Conservation (phyloP, 345 rosid genomes). For the Corymbia maculata region DNA sequence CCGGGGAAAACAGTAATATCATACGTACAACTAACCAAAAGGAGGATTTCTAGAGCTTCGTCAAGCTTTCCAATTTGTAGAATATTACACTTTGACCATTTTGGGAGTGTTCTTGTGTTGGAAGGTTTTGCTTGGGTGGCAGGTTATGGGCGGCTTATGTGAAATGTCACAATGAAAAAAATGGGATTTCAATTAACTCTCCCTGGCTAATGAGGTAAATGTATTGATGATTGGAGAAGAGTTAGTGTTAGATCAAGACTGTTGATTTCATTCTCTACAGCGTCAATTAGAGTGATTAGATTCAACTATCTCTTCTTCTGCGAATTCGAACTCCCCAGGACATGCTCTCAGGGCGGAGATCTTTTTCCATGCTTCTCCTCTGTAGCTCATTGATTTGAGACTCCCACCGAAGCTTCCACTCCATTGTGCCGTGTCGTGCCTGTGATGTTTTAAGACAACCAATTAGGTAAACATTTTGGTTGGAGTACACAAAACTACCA, state of each 20-base stretch:
- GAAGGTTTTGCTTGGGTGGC: not conserved
- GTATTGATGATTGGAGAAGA: not conserved
- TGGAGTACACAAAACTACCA: not conserved
- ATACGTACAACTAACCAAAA: not conserved
- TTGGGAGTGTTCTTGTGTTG: not conserved
- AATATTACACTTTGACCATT: not conserved
- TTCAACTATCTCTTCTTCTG: not conserved
- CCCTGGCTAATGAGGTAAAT: not conserved
- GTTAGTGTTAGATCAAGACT: not conserved
- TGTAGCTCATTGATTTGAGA: conserved; percentile 11
- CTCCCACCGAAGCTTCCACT: conserved; percentile 8
- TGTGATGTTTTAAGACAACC: not conserved
- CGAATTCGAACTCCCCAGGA: conserved; percentile 16
- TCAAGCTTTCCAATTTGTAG: not conserved
- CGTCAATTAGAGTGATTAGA: not conserved
- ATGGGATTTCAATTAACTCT: not conserved
- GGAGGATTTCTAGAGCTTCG: not conserved
- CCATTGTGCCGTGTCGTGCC: not conserved
- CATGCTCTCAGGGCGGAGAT: not conserved
- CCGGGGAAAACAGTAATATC: not conserved
- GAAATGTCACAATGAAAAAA: not conserved
- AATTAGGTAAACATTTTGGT: not conserved
- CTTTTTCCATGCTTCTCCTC: not conserved
- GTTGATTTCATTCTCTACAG: not conserved
- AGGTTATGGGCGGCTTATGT: not conserved